Conservation (phyloP, 2,329 filamentous ascomycete species). For the Raffaelea albimanens region DNA sequence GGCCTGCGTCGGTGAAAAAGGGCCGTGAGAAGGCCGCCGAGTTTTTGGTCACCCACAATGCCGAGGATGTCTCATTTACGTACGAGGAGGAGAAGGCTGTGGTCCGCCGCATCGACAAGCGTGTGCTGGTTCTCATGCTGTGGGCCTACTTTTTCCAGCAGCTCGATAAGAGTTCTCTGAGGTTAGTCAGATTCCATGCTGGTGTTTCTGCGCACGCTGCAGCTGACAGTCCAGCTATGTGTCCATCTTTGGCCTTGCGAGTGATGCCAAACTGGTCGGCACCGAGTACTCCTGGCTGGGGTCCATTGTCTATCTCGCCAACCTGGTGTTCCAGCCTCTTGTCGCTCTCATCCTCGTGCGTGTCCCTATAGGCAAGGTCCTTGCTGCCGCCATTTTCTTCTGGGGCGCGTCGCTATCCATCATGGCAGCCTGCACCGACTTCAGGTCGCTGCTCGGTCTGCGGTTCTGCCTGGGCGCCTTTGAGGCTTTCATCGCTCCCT, state of each 20-base stretch:
- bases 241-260: slow-evolving; percentile 13
- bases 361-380: slow-evolving; percentile 17
- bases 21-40: slow-evolving; percentile 32
- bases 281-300: slow-evolving; percentile 16
- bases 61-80: slow-evolving; percentile 28
- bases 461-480: slow-evolving; percentile 31
- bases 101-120: slow-evolving; percentile 36
- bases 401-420: slow-evolving; percentile 16
- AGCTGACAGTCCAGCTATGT: not conserved
- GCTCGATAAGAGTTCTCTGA: slow-evolving; percentile 38
- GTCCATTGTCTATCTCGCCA: slow-evolving; percentile 27
- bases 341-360: slow-evolving; percentile 15
- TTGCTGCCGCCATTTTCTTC: slow-evolving; percentile 13
- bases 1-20: not conserved
- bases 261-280: slow-evolving; percentile 10
- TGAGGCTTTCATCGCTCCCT: slow-evolving; percentile 30
- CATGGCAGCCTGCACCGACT: slow-evolving; percentile 20
- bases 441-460: slow-evolving; percentile 22
- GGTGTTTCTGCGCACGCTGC: not conserved
- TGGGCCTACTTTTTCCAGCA: slow-evolving; percentile 50
- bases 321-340: slow-evolving; percentile 16
- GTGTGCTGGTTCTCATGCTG: slow-evolving; percentile 40
- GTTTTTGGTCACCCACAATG: slow-evolving; percentile 29
- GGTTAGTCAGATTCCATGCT: slow-evolving; percentile 18
- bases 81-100: slow-evolving; percentile 39